These are phyloP conservation scores for Xerocomus amazonicus DNA, from an alignment of 1,284 basidiomycete species.

Conservation along the genomic window DNA sequence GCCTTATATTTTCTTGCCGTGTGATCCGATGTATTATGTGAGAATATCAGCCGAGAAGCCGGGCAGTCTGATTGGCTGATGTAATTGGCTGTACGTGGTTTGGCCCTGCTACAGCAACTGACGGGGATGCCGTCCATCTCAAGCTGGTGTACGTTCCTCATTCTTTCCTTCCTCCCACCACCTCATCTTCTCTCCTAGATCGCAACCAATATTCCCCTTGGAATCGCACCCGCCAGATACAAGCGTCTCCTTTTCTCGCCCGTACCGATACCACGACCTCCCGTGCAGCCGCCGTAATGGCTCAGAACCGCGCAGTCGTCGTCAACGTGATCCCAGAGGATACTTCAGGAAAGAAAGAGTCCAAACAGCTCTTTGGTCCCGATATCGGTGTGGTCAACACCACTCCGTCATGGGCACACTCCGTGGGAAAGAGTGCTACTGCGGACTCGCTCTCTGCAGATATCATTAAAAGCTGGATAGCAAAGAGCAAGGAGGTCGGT, in stretches of 20 bases:
- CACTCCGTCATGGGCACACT: constrained; percentile 44
- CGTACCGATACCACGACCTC: constrained; percentile 45
- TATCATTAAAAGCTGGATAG: constrained; percentile 75
- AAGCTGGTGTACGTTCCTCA: constrained; percentile 33
- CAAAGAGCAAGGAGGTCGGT: constrained; percentile 78
- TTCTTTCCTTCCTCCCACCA: not conserved
- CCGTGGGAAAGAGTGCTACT: constrained; percentile 27
- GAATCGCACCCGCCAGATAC: constrained; percentile 51
- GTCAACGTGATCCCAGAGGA: constrained; percentile 37
- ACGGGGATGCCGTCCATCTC: constrained; percentile 32
- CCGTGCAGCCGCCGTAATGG: constrained; percentile 46
- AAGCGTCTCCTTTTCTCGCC: constrained; percentile 48
- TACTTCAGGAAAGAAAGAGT: constrained; percentile 32
- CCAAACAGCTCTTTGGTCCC: constrained; percentile 60
- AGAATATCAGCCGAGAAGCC: constrained; percentile 10
- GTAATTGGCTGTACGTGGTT: not conserved
- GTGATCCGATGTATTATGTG: constrained; percentile 5
- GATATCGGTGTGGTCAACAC: constrained; percentile 55
- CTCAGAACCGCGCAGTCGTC: constrained; percentile 36
- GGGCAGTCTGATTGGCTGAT: constrained; percentile 12
- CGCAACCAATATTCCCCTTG: constrained; percentile 49
- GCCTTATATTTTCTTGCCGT: not conserved
- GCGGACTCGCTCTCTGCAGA: constrained; percentile 31
- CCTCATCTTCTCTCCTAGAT: constrained; percentile 34
- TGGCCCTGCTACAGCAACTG: not conserved